These are phyloP conservation scores for Hyaloscypha hepaticicola DNA, from an alignment of 495 filamentous ascomycete species.

Conservation along the genomic window DNA sequence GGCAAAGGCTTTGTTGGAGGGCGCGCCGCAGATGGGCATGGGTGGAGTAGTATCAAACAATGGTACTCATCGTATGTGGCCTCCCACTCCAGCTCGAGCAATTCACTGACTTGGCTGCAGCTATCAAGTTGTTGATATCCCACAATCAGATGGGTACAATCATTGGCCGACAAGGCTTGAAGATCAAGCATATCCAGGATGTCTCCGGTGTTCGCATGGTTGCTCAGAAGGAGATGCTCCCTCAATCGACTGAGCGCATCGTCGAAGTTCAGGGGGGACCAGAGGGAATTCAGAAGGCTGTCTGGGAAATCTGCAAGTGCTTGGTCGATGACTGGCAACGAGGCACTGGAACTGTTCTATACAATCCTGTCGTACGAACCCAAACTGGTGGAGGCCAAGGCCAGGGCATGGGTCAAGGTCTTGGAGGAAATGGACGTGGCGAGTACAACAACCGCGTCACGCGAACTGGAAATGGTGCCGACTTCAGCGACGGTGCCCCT, in stretches of 20 bases:
- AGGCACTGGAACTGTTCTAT: slow-evolving; percentile 92
- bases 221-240: slow-evolving; percentile 98
- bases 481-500: slow-evolving; percentile 82
- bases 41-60: slow-evolving; percentile 79
- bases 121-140: slow-evolving; percentile 94
- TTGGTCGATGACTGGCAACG: slow-evolving; percentile 96
- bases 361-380: slow-evolving; percentile 91
- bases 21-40: slow-evolving; percentile 93
- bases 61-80: slow-evolving; percentile 86
- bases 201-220: slow-evolving; percentile 97
- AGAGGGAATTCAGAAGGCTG: slow-evolving; percentile 88
- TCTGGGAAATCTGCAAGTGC: slow-evolving; percentile 99
- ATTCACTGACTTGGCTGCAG: slow-evolving; percentile 44
- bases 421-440: slow-evolving; percentile 42
- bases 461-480: slow-evolving; percentile 95
- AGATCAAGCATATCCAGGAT: slow-evolving; percentile 99
- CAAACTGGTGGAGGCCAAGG: slow-evolving; percentile 45
- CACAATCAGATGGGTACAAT: slow-evolving; percentile 99
- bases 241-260: slow-evolving; percentile 97
- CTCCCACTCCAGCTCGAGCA: neutral
- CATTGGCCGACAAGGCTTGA: slow-evolving; percentile 91
- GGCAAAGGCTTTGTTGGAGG: slow-evolving; percentile 85
- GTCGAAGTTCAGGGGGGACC: slow-evolving; percentile 94
- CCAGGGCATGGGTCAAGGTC: slow-evolving; percentile 38
- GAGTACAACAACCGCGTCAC: slow-evolving; percentile 70